Evolutionary conservation across 1,139 yeast genomes (phyloP).

Genomic region (Candida sojae): DNA sequence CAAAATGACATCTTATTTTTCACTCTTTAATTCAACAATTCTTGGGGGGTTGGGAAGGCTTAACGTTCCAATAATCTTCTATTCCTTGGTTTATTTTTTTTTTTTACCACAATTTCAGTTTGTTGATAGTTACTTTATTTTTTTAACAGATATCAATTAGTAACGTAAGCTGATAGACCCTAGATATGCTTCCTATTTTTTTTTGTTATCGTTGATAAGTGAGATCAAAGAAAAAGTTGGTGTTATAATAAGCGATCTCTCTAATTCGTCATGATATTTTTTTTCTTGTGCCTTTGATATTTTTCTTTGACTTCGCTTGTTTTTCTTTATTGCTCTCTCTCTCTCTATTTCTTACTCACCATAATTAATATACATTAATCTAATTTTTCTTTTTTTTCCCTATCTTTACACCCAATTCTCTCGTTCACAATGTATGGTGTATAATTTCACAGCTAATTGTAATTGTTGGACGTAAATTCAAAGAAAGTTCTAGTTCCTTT

Average conservation of each 20-base stretch:
- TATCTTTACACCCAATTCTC: too few relatives aligned
- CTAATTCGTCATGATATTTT: not conserved
- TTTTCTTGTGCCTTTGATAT: not conserved
- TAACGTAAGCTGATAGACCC: not conserved
- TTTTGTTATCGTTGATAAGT: conserved; percentile 5
- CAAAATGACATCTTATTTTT: conserved; percentile 42
- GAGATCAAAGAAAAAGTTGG: not conserved
- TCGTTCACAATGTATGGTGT: too few relatives aligned
- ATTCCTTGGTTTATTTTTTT: not conserved
- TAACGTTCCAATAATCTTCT: not conserved
- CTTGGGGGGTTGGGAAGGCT: not conserved
- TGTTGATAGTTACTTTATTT: not conserved
- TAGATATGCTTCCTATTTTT: not conserved
- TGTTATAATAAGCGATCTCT: not conserved
- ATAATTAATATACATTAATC: too few relatives aligned
- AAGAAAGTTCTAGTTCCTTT: conserved; percentile 1
- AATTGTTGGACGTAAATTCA: not conserved
- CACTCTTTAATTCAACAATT: not conserved
- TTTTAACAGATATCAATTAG: not conserved
- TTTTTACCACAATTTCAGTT: not conserved
- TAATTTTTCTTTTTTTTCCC: too few relatives aligned
- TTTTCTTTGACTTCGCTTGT: not conserved
- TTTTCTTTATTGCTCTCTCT: not conserved
- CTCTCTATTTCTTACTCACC: not conserved
- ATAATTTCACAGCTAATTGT: too few relatives aligned